A percentile compares a stretch with the other conserved stretches of the same genome.
Conservation (phyloP, 108 stramenopile genomes). For the Bacterosira constricta region DNA sequence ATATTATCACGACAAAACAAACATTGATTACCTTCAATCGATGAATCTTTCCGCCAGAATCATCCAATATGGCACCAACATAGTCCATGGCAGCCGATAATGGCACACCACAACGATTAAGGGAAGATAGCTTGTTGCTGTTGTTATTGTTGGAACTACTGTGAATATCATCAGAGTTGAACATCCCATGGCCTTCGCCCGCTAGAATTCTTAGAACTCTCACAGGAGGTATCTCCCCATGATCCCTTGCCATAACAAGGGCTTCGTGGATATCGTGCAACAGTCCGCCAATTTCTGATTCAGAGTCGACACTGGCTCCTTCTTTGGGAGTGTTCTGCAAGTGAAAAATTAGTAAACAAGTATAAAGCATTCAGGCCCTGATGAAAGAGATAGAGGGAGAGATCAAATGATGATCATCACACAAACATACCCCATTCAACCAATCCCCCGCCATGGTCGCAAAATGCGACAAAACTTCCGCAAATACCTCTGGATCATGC, state of each 20-base stretch:
- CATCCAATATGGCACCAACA: slow-evolving; percentile 78
- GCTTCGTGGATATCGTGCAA: slow-evolving; percentile 84
- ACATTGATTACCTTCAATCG: slow-evolving; percentile 51
- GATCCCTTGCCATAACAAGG: slow-evolving; percentile 63
- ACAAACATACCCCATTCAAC: slow-evolving; percentile 21
- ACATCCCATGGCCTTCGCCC: slow-evolving; percentile 79
- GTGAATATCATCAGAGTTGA: slow-evolving; percentile 58
- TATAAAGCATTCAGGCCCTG: neutral
- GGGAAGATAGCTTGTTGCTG: neutral
- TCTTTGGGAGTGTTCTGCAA: slow-evolving; percentile 30
- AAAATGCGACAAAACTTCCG: slow-evolving; percentile 85
- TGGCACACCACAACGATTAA: slow-evolving; percentile 62
- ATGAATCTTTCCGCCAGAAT: slow-evolving; percentile 65
- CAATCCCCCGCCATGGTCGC: slow-evolving; percentile 67
- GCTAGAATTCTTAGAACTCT: slow-evolving; percentile 82
- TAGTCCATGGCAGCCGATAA: slow-evolving; percentile 85
- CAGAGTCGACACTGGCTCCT: slow-evolving; percentile 53
- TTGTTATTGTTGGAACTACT: too few relatives aligned
- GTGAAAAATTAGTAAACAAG: neutral
- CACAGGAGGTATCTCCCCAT: slow-evolving; percentile 76
- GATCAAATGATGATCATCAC: neutral
- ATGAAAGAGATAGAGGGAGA: neutral
- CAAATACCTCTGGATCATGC: slow-evolving; percentile 79
- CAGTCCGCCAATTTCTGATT: slow-evolving; percentile 64
- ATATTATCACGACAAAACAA: too few relatives aligned